Percentiles rank a stretch among this genome's conserved stretches.
These are phyloP conservation scores for Ustilago nuda DNA, from an alignment of 1,284 basidiomycete genomes.

Conservation along the genomic window DNA sequence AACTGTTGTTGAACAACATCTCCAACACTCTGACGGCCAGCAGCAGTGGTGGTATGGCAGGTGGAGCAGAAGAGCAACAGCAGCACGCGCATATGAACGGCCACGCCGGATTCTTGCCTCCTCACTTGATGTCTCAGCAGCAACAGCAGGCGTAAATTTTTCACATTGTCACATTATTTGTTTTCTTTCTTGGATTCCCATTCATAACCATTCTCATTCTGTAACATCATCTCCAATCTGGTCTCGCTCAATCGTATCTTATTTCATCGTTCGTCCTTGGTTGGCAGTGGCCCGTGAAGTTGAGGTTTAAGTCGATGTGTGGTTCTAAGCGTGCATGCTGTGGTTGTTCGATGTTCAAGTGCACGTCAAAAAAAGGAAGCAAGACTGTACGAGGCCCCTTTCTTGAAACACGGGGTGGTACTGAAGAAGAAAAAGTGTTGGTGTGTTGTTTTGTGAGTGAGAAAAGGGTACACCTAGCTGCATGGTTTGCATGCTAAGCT, in stretches of 20 bases:
- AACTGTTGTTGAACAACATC: constrained; percentile 65
- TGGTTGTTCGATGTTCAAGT: background rate
- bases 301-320: background rate
- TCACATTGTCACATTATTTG: background rate
- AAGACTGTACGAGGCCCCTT: background rate
- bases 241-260: background rate
- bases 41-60: constrained; percentile 5
- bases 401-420: background rate
- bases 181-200: background rate
- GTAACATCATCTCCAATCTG: constrained; percentile 2
- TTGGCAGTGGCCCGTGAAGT: background rate
- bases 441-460: no score
- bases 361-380: background rate
- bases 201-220: background rate
- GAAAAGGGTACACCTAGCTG: no score
- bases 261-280: background rate
- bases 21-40: constrained; percentile 36
- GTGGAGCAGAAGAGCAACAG: constrained; percentile 18
- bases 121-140: constrained; percentile 31
- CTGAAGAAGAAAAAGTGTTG: no score
- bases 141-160: constrained; percentile 22
- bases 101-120: constrained; percentile 23
- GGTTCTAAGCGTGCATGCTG: background rate
- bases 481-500: no score
- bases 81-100: constrained; percentile 36